phyloP scores from a whole-genome alignment of 2,329 filamentous ascomycete species.

The Xylaria hypoxylon region DNA sequence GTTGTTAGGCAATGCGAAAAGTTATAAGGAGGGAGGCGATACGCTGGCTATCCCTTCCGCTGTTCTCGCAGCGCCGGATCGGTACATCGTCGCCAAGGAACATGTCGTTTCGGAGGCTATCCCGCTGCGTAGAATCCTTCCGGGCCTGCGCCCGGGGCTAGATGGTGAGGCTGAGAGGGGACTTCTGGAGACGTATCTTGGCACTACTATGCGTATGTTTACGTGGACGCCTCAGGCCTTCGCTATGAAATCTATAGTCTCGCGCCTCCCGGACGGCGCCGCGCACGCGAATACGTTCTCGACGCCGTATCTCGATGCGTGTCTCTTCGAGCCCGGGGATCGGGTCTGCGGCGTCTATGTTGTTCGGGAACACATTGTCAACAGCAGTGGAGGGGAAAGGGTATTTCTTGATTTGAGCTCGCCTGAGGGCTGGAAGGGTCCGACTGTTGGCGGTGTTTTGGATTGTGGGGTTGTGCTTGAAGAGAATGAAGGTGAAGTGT shows the following conservation, averaged over 20 bases:
- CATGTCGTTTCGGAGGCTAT: constrained; percentile 40
- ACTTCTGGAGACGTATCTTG: constrained; percentile 42
- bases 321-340: constrained; percentile 40
- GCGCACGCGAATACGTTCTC: constrained; percentile 29
- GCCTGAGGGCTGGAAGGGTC: constrained; percentile 44
- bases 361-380: constrained; percentile 27
- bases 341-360: constrained; percentile 47
- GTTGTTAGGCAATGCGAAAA: neutral
- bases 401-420: constrained; percentile 41
- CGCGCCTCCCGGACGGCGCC: constrained; percentile 22
- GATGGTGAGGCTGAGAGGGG: neutral
- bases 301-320: constrained; percentile 37
- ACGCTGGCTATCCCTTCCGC: constrained; percentile 26
- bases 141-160: constrained; percentile 11
- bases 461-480: constrained; percentile 51
- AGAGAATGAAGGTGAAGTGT: constrained; percentile 51
- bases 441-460: constrained; percentile 39
- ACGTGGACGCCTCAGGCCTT: constrained; percentile 44
- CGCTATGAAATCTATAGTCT: constrained; percentile 39
- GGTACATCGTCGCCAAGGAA: constrained; percentile 41
- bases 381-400: constrained; percentile 14
- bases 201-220: constrained; percentile 43
- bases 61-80: constrained; percentile 17
- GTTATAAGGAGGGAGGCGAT: neutral
- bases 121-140: constrained; percentile 21